Conservation (phyloP, 805 yeast species). For the Ogataea paradorogensis region DNA sequence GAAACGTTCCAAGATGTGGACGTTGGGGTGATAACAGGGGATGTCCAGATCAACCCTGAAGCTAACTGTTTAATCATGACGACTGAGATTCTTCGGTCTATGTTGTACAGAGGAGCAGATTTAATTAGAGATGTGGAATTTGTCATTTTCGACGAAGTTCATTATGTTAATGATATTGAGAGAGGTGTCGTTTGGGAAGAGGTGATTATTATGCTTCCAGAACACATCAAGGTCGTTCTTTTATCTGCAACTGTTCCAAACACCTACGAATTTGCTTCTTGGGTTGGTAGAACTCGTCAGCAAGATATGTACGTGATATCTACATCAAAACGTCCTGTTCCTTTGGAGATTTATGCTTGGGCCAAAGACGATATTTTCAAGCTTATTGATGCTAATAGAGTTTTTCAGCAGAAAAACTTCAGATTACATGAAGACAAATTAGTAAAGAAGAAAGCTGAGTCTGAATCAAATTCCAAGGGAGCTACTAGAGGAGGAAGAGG, state of each 20-base stretch:
- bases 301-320: constrained; percentile 95
- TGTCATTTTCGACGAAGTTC: constrained; percentile 97
- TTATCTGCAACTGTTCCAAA: constrained; percentile 98
- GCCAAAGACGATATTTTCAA: constrained; percentile 73
- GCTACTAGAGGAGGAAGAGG: constrained; percentile 31
- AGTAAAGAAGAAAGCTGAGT: constrained; percentile 30
- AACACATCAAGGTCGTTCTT: constrained; percentile 86
- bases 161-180: constrained; percentile 93
- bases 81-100: constrained; percentile 90
- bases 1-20: constrained; percentile 51
- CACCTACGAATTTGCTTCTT: constrained; percentile 93
- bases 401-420: constrained; percentile 64
- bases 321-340: constrained; percentile 95
- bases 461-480: constrained; percentile 18
- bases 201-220: constrained; percentile 96
- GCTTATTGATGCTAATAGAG: constrained; percentile 70
- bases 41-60: constrained; percentile 95
- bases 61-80: constrained; percentile 97
- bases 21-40: constrained; percentile 95
- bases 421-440: constrained; percentile 54
- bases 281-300: constrained; percentile 97
- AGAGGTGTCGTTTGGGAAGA: constrained; percentile 99
- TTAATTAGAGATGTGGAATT: constrained; percentile 94
- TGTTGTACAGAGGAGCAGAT: constrained; percentile 97
- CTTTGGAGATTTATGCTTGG: constrained; percentile 83